A percentile compares a stretch with the other conserved stretches of the same genome.
phyloP scores from a whole-genome alignment of 768 basidiomycete species.

The Termitomyces sp. region DNA sequence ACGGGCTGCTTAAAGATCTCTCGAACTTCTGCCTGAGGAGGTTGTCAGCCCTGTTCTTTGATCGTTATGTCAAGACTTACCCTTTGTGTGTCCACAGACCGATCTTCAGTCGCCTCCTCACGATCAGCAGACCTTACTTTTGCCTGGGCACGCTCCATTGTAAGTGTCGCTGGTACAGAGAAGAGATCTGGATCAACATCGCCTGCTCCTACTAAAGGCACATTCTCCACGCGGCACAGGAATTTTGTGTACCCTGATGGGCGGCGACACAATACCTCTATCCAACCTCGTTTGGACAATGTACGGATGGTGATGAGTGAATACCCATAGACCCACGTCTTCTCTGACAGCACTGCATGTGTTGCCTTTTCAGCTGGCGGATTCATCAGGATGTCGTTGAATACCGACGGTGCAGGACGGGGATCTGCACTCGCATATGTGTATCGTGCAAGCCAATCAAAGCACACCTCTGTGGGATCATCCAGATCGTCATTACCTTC shows the following conservation, averaged over 20 bases:
- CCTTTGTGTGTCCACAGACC: conserved; percentile 13
- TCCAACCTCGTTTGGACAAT: conserved; percentile 77
- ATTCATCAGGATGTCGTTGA: conserved; percentile 78
- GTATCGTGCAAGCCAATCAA: conserved; percentile 96
- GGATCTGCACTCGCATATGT: conserved; percentile 94
- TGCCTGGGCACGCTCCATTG: conserved; percentile 59
- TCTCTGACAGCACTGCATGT: conserved; percentile 49
- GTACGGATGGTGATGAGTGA: conserved; percentile 80
- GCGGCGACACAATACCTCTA: conserved; percentile 78
- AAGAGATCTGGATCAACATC: conserved; percentile 80
- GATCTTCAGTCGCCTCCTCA: conserved; percentile 18
- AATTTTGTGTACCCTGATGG: conserved; percentile 89
- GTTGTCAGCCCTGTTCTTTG: background rate
- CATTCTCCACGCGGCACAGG: conserved; percentile 84
- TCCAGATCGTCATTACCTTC: conserved; percentile 72
- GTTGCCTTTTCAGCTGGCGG: conserved; percentile 31
- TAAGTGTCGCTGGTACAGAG: conserved; percentile 66
- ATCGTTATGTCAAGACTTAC: conserved; percentile 3
- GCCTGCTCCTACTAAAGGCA: conserved; percentile 79
- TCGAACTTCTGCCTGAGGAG: conserved; percentile 23
- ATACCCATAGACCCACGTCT: conserved; percentile 85
- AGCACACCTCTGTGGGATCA: conserved; percentile 91
- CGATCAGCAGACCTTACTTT: conserved; percentile 25
- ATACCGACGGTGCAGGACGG: conserved; percentile 73
- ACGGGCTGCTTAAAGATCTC: conserved; percentile 18